These are phyloP conservation scores for Kalmanozyma brasiliensis DNA, from an alignment of 1,284 basidiomycete species.

Conservation along the genomic window DNA sequence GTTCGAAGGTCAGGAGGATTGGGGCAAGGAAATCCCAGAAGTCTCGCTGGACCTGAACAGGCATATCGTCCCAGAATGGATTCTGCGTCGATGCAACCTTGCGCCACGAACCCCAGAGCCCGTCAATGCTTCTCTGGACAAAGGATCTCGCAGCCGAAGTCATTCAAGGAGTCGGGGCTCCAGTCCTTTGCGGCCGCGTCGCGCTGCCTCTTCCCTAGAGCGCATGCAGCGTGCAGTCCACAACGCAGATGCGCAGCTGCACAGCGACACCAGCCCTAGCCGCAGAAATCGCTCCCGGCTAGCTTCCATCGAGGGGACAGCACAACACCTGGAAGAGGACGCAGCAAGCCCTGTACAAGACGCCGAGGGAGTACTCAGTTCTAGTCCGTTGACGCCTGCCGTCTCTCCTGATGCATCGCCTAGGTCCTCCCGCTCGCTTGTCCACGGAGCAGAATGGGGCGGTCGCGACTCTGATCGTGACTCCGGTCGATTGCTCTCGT, in stretches of 20 bases:
- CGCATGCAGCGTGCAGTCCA: conserved; percentile 1
- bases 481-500: conserved; percentile 29
- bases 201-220: conserved; percentile 23
- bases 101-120: conserved; percentile 5
- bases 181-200: conserved; percentile 8
- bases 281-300: conserved; percentile 8
- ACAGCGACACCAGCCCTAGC: conserved; percentile 10
- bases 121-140: conserved; percentile 2
- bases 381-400: conserved; percentile 26
- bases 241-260: conserved; percentile 3
- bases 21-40: conserved; percentile 71
- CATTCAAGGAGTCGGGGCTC: conserved; percentile 34
- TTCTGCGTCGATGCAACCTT: conserved; percentile 70
- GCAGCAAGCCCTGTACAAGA: conserved; percentile 13
- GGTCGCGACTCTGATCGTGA: conserved; percentile 19
- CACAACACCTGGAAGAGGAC: conserved; percentile 7
- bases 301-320: conserved; percentile 27
- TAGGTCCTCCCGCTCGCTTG: conserved; percentile 30
- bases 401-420: conserved; percentile 37
- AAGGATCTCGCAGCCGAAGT: conserved; percentile 14
- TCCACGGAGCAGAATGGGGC: conserved; percentile 27
- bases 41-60: conserved; percentile 91
- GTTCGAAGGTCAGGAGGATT: conserved; percentile 63
- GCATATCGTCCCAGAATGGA: conserved; percentile 95
- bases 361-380: conserved; percentile 19